Base-by-base conservation (phyloP, 2,329 filamentous ascomycete species). In the Venturia aucupariae region DNA sequence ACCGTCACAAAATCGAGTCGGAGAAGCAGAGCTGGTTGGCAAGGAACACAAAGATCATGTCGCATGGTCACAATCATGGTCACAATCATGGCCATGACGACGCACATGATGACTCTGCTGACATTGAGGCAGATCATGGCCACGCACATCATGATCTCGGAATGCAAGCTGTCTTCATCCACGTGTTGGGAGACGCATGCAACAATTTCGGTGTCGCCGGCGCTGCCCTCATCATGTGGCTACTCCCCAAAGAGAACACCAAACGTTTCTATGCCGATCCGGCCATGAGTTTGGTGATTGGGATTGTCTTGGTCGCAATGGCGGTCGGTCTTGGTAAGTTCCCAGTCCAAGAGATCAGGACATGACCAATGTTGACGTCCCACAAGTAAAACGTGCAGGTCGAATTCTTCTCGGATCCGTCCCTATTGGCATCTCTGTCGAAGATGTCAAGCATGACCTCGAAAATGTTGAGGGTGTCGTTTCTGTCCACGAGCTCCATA, bases 201-300 rank as follows among this genome's bases (percentile, higher is more conserved):
- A 92, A 91, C 75, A 92, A 92, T 69, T 73, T 91, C 13, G 88
- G 88, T 11, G 88, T 92, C 66, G 90, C 91, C 60, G 77, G 87
- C 42, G 83, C 88, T 0, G 87, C 86, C 0, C 70, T 87, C 2
- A 79, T 90, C 39, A 88, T 92, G 72, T 90, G 87, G 88, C 78
- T 86, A 65, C 78, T 82, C 0, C 71, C 80, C 38, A 84, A 82
- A 38, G 77, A 82, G 0, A 78, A 74, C 3, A 77, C 82, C 0
- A 78, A 74, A 3, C 80, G 86, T 41, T 90, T 82, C 76, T 92
- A 91, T 61, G 87, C 86, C 5, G 89, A 92, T 70, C 89, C 89
- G 0, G 86, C 80, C 3, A 82, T 87, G 41, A 84, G 86, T 65
- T 79, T 89, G 72, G 86, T 81, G 61, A 92, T 92, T 69, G 82